Base-by-base conservation (phyloP, 1,139 yeast genomes). In the Kodamaea anthophila region DNA sequence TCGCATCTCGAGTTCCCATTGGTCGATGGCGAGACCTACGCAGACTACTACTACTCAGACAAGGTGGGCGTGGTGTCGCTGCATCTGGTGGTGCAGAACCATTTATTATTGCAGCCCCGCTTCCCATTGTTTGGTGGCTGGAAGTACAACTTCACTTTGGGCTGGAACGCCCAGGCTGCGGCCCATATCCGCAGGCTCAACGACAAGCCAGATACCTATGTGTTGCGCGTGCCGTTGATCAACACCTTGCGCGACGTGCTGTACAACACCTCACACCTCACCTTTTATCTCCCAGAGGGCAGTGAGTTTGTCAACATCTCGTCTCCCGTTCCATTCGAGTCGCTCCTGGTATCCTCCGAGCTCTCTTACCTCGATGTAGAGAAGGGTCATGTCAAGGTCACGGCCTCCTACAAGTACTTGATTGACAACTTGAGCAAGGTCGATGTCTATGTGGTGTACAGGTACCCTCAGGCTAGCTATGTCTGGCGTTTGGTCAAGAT, bases 11-110 rank as follows among this genome's bases (percentile, higher is more conserved):
- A 75, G 39, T 62, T 84, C 39, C 68, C 70, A 5, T 44, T 73
- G 21, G 70, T 70, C 13, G 54, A 56, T 13, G 41, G 44, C 10
- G 65, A 63, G 31, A 58, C 74, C 5, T 66, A 69, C 28, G 83
- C 79, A 33, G 77, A 79, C 30, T 61, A 69, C 42, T 91, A 84
- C 60, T 85, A 65, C 51, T 79, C 86, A 13, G 98, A 91, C 55
- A 72, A 82, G 44, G 96, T 91, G 16, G 98, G 98, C 15, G 84
- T 85, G 58, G 96, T 91, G n/a, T 79, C 95, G 6, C 84, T 96
- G 5, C 82, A 84, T 35, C 65, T 67, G 38, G 59, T 70, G 23
- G 47, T 68, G 10, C 58, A 68, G 33, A 48, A 55, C 29, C 72
- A 66, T 38, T 59, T 86, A 34, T 64, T 78, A 24, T 55, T 91